Percentiles rank a stretch among this genome's conserved stretches.
Conservation (phyloP, 768 basidiomycete genomes). For the Rhodotorula diobovata region DNA sequence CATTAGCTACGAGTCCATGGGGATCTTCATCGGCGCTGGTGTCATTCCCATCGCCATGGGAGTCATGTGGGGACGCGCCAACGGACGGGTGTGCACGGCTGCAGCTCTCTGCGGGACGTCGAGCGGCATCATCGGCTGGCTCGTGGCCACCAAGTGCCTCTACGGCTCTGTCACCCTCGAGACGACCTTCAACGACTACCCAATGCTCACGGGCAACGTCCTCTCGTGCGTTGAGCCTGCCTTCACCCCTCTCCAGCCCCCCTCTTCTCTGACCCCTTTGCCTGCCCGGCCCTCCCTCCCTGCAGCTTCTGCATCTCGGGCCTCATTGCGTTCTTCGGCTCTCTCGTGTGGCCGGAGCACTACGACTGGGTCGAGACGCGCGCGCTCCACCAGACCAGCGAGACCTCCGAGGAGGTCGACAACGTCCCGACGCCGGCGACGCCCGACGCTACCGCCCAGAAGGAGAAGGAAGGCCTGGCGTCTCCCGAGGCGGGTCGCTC, state of each 20-base stretch:
- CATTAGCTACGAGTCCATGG: conserved; percentile 43
- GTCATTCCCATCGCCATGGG: conserved; percentile 67
- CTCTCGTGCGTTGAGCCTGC: conserved; percentile 64
- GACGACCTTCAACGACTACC: conserved; percentile 48
- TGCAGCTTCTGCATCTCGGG: conserved; percentile 45
- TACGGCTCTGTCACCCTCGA: conserved; percentile 65
- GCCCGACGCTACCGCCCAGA: conserved; percentile 44
- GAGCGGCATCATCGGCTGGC: conserved; percentile 67
- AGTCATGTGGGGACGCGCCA: conserved; percentile 79
- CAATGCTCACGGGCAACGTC: conserved; percentile 85
- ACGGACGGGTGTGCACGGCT: conserved; percentile 74
- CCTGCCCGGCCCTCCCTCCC: not conserved
- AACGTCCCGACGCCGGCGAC: conserved; percentile 24
- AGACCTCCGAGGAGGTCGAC: conserved; percentile 30
- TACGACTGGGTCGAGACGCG: conserved; percentile 78
- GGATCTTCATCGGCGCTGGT: conserved; percentile 72
- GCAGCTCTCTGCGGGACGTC: conserved; percentile 67
- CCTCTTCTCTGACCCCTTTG: not conserved
- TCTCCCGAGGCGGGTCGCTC: not conserved
- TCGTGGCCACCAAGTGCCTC: conserved; percentile 73
- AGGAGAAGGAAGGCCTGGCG: conserved; percentile 45
- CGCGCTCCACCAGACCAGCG: conserved; percentile 59
- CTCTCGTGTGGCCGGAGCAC: conserved; percentile 70
- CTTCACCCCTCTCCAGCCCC: conserved; percentile 48
- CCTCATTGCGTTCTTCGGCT: conserved; percentile 64